A percentile compares a stretch with the other conserved stretches of the same genome.
phyloP scores from a whole-genome alignment of 164 flowering plant genomes.

The Aristolochia fimbriata region DNA sequence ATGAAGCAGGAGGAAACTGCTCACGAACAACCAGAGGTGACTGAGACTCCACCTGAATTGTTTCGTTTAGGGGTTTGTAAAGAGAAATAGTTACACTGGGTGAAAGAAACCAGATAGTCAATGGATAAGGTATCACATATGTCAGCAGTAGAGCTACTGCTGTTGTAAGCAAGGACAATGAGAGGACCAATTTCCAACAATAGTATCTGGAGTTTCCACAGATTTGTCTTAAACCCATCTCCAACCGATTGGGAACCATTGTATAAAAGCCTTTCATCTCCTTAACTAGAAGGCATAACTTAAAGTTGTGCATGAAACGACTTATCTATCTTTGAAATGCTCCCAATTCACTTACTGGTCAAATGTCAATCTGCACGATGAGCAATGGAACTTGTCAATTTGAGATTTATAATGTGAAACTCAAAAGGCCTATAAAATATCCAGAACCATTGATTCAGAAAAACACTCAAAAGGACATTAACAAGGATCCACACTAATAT shows the following conservation, averaged over 20 bases:
- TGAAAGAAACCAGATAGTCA: constrained; percentile 24
- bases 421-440: too few relatives aligned
- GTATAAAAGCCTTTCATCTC: too few relatives aligned
- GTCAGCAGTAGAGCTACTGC: constrained; percentile 37
- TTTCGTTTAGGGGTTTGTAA: constrained; percentile 16
- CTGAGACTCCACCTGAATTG: constrained; percentile 11
- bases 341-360: too few relatives aligned
- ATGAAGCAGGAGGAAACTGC: constrained; percentile 10
- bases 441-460: too few relatives aligned
- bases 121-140: constrained; percentile 32
- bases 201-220: constrained; percentile 20
- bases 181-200: constrained; percentile 48
- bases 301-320: too few relatives aligned
- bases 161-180: constrained; percentile 31
- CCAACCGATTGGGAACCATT: not conserved
- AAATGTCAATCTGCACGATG: too few relatives aligned
- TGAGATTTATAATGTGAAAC: too few relatives aligned
- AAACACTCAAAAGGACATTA: too few relatives aligned
- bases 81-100: constrained; percentile 20
- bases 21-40: constrained; percentile 15
- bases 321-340: too few relatives aligned
- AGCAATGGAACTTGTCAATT: too few relatives aligned
- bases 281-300: too few relatives aligned
- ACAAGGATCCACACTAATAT: too few relatives aligned
- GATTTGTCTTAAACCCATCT: constrained; percentile 1